These are phyloP conservation scores for Ganoderma lucidum DNA, from an alignment of 1,284 basidiomycete species.

Conservation along the genomic window DNA sequence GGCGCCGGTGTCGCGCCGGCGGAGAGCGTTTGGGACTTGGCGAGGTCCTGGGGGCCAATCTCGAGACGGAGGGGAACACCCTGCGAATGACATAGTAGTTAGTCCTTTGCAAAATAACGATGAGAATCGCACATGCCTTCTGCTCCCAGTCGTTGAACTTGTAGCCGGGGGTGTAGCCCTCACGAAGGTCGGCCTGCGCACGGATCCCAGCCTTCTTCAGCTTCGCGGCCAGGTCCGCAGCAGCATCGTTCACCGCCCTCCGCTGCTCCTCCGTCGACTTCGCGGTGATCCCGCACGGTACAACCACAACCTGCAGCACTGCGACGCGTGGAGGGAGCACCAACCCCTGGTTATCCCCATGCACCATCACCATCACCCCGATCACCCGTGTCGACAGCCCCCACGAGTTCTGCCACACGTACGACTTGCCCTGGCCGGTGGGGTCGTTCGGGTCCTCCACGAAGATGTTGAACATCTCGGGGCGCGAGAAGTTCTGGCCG, in stretches of 20 bases:
- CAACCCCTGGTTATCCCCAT: conserved; percentile 97
- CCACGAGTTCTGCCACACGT: conserved; percentile 99
- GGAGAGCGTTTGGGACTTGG: conserved; percentile 82
- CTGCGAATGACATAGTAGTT: conserved; percentile 47
- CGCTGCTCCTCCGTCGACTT: conserved; percentile 80
- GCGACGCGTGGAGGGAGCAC: conserved; percentile 96
- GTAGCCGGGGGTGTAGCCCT: conserved; percentile 97
- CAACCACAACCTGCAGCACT: conserved; percentile 89
- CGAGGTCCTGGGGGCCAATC: conserved; percentile 94
- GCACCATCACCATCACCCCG: conserved; percentile 99
- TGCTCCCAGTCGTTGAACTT: conserved; percentile 99
- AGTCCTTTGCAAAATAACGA: neutral
- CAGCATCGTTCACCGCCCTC: conserved; percentile 79
- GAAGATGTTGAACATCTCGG: conserved; percentile 97
- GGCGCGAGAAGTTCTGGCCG: conserved; percentile 97
- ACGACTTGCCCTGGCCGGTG: conserved; percentile 72
- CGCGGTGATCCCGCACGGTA: conserved; percentile 93
- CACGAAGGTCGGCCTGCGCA: conserved; percentile 91
- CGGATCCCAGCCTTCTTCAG: conserved; percentile 81
- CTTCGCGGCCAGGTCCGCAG: conserved; percentile 76
- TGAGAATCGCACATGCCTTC: conserved; percentile 59
- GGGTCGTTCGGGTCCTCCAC: conserved; percentile 92
- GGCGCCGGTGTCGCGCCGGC: conserved; percentile 90
- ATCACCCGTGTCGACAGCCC: conserved; percentile 96
- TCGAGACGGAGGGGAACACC: conserved; percentile 98